A percentile compares a stretch with the other conserved stretches of the same genome.
These are phyloP conservation scores for Lachnellula occidentalis DNA, from an alignment of 2,329 filamentous ascomycete genomes.

Conservation along the genomic window DNA sequence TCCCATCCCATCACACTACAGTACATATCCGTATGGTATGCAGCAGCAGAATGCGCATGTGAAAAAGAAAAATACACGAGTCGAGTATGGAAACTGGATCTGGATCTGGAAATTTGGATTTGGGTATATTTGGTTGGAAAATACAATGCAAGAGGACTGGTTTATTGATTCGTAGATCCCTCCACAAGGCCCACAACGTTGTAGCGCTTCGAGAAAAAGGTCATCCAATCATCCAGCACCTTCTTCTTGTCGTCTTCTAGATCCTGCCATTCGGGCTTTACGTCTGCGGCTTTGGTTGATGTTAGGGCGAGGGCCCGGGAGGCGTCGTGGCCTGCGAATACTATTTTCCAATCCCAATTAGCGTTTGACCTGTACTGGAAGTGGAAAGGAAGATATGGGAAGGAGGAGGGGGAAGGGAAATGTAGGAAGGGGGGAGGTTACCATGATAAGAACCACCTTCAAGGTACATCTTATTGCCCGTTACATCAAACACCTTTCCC, in stretches of 20 bases:
- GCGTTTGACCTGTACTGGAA: background rate
- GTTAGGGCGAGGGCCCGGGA: conserved; percentile 86
- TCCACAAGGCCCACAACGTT: conserved; percentile 72
- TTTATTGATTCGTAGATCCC: conserved; percentile 49
- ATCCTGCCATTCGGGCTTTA: conserved; percentile 74
- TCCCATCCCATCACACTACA: too few relatives aligned
- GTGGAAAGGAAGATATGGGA: background rate
- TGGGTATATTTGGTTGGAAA: too few relatives aligned
- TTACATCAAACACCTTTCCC: conserved; percentile 92
- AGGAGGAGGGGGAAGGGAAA: background rate
- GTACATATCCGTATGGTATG: too few relatives aligned
- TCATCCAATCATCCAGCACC: conserved; percentile 85
- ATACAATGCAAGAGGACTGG: background rate
- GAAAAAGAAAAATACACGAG: too few relatives aligned
- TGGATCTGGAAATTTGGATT: too few relatives aligned
- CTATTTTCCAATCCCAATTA: conserved; percentile 40
- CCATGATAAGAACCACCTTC: conserved; percentile 80
- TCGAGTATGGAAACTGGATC: too few relatives aligned
- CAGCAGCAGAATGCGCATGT: too few relatives aligned
- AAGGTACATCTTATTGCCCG: conserved; percentile 79
- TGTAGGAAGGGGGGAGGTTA: conserved; percentile 38
- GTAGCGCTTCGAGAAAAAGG: conserved; percentile 95
- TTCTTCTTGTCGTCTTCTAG: conserved; percentile 80
- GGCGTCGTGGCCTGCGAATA: conserved; percentile 92
- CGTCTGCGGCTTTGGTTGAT: conserved; percentile 81